Base-by-base conservation (phyloP, 2,329 filamentous ascomycete genomes). In the Venturia effusa region DNA sequence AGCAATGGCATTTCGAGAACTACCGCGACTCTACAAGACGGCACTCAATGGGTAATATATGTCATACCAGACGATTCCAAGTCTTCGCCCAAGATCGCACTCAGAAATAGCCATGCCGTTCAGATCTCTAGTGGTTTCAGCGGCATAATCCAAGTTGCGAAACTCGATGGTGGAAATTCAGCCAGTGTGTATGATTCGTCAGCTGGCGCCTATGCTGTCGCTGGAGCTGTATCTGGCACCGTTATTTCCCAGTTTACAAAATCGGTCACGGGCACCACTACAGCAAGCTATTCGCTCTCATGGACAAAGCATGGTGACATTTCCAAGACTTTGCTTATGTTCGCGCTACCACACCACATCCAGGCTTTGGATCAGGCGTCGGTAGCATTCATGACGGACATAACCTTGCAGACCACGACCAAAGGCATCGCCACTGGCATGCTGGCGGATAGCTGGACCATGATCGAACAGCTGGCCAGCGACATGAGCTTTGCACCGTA, bases 271-370 rank as follows among this genome's bases (percentile, higher is more conserved):
- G 93, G 90, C 13, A 84, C 80, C 1, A 15, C 13, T 3, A 78
- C 77, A 15, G 93, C 90, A 17, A 84, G 79, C 1, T 99, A 97
- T 73, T 84, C 77, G 0, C 83, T 97, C 64, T 76, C 77, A 0
- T 97, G 89, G 77, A 76, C 78, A n/a, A 93, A 90, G 70, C 81
- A 79, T 0, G 93, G 92, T 6, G 79, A 85, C 41, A 74, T 77
- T 7, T 78, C 83, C 19, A 82, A 80, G 3, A 78, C 96, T 27
- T 79, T 94, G 67, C 79, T 94, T 67, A 94, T 96, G 87, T 97
- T 89, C 73, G 90, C 89, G 19, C 78, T 99, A 59, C 91, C 92
- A 27, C 94, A 97, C 73, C 94, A 97, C 68, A 73, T 90, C 3
- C 78, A 85, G 39, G 91, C 89, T 0, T 92, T 97, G 66, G 84